These are phyloP conservation scores for Sugiyamaella mastotermitis DNA, from an alignment of 805 yeast genomes.

Conservation along the genomic window DNA sequence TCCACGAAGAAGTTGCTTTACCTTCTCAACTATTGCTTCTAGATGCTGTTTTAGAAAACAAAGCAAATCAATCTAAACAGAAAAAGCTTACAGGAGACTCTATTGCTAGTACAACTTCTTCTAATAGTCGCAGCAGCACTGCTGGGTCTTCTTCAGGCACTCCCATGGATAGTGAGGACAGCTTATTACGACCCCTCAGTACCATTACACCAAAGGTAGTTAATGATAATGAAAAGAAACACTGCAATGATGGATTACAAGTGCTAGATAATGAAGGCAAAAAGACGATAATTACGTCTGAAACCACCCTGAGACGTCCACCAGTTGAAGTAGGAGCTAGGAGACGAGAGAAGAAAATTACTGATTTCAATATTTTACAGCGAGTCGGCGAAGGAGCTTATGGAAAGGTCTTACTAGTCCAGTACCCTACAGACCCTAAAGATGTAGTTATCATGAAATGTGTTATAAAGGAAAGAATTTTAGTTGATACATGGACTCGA, in stretches of 20 bases:
- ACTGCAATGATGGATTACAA: neutral
- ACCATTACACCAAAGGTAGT: neutral
- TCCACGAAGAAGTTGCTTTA: slow-evolving; percentile 26
- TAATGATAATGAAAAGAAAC: neutral
- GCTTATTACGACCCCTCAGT: neutral
- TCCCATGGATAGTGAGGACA: slow-evolving; percentile 29
- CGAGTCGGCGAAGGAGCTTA: slow-evolving; percentile 96
- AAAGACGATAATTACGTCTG: neutral
- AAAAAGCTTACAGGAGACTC: slow-evolving; percentile 1
- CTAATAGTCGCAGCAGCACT: slow-evolving; percentile 9
- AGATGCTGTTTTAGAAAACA: slow-evolving; percentile 5
- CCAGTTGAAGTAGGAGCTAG: slow-evolving; percentile 47
- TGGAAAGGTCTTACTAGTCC: slow-evolving; percentile 83
- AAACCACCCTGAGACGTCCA: slow-evolving; percentile 1
- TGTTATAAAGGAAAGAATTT: slow-evolving; percentile 83
- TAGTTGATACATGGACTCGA: slow-evolving; percentile 96
- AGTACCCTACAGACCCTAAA: slow-evolving; percentile 53
- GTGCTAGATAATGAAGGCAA: neutral
- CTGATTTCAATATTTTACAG: slow-evolving; percentile 65
- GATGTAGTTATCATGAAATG: slow-evolving; percentile 78
- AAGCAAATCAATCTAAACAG: slow-evolving; percentile 1
- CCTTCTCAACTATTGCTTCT: slow-evolving; percentile 52
- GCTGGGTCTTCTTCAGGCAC: neutral
- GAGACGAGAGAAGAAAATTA: slow-evolving; percentile 64
- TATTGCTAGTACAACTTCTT: slow-evolving; percentile 5